Percentiles rank a stretch among this genome's conserved stretches.
Evolutionary conservation across 1,284 basidiomycete genomes (phyloP).

Genomic region (Butyriboletus appendiculatus): DNA sequence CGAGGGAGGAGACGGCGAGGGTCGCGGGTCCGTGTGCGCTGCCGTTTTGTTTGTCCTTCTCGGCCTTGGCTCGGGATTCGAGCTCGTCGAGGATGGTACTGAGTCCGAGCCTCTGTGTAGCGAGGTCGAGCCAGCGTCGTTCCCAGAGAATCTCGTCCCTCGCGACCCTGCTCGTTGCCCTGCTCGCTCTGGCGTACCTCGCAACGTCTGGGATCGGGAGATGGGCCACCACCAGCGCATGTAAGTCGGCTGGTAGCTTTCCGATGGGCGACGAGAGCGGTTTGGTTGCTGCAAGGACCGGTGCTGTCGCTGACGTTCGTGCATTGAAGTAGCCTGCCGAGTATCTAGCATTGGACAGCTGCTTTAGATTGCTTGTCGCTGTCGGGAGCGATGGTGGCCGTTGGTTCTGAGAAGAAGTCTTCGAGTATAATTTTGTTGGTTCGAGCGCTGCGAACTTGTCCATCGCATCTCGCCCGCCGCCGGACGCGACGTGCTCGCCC

Average conservation of each 20-base stretch:
- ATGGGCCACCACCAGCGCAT: conserved; percentile 70
- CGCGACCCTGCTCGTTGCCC: conserved; percentile 64
- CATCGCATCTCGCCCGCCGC: conserved; percentile 45
- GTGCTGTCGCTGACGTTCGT: conserved; percentile 32
- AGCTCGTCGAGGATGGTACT: conserved; percentile 60
- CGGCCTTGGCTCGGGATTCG: conserved; percentile 39
- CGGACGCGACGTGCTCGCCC: neutral
- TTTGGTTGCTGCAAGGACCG: conserved; percentile 31
- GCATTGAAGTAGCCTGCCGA: conserved; percentile 13
- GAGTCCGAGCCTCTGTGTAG: conserved; percentile 42
- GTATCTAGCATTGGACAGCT: conserved; percentile 1
- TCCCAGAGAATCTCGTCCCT: conserved; percentile 79
- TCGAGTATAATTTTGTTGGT: conserved; percentile 65
- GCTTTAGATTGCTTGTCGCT: conserved; percentile 16
- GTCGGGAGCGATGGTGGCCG: conserved; percentile 2
- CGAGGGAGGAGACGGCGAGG: conserved; percentile 51
- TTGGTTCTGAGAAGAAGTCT: conserved; percentile 2
- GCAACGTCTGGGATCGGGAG: conserved; percentile 81
- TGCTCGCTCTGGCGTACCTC: conserved; percentile 67
- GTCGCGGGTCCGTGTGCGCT: conserved; percentile 46
- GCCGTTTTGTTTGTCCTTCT: conserved; percentile 14
- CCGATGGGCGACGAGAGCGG: conserved; percentile 50
- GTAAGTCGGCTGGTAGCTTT: conserved; percentile 74
- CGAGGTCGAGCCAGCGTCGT: conserved; percentile 63
- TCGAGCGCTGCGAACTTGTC: conserved; percentile 79